Conservation (phyloP, 2,329 filamentous ascomycete genomes). For the Claviceps pusilla region DNA sequence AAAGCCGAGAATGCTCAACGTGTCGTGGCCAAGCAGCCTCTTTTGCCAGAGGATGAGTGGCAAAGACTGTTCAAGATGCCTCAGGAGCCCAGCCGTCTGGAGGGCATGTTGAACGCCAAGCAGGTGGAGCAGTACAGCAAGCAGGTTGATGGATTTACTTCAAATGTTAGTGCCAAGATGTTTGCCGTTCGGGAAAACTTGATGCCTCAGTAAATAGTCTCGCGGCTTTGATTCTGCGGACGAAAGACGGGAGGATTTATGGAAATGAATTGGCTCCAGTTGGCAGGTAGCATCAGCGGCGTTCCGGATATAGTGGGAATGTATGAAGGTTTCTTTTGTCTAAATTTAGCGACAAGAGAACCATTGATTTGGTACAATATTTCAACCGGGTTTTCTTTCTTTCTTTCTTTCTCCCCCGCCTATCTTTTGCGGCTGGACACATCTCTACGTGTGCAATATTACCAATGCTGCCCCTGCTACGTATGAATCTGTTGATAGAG, state of each 20-base stretch:
- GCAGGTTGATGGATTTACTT: slow-evolving; percentile 92
- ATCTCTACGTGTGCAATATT: not conserved
- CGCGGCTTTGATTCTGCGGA: slow-evolving; percentile 1
- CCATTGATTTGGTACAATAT: slow-evolving; percentile 11
- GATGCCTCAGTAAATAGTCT: slow-evolving; percentile 34
- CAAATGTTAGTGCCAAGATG: slow-evolving; percentile 89
- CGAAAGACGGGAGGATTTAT: slow-evolving; percentile 4
- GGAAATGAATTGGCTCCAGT: slow-evolving; percentile 16
- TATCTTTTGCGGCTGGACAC: not conserved
- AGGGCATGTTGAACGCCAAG: slow-evolving; percentile 85
- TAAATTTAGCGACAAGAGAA: slow-evolving; percentile 20
- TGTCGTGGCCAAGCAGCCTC: slow-evolving; percentile 70
- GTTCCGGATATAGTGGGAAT: slow-evolving; percentile 25
- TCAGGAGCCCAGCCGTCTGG: slow-evolving; percentile 79
- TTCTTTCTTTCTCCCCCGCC: not conserved
- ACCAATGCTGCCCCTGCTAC: not conserved
- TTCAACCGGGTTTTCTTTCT: not conserved
- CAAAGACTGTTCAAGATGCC: slow-evolving; percentile 96
- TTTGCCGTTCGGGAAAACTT: slow-evolving; percentile 74
- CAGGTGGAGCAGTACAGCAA: slow-evolving; percentile 97
- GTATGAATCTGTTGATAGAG: too few relatives aligned
- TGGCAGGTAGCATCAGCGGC: slow-evolving; percentile 26
- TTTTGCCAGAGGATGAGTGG: slow-evolving; percentile 94
- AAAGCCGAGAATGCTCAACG: slow-evolving; percentile 88
- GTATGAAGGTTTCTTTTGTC: slow-evolving; percentile 19